Evolutionary conservation across 2,329 filamentous ascomycete genomes (phyloP).

Genomic region (Ambrosiella cleistominuta): DNA sequence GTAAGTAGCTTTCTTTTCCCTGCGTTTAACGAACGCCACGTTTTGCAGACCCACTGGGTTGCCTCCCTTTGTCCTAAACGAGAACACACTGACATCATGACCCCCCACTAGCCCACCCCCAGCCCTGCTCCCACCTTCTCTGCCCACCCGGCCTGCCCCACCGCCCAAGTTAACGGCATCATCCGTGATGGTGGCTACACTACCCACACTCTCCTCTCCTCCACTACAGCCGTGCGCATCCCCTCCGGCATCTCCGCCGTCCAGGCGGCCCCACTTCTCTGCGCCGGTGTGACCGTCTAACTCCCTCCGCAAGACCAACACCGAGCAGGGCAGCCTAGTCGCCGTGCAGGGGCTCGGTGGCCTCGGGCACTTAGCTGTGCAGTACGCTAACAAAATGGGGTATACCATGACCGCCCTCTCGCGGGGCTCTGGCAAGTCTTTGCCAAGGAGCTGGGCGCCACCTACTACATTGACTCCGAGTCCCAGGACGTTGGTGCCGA

Average conservation of each 20-base stretch:
- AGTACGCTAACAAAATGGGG: conserved; percentile 61
- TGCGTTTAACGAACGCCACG: conserved; percentile 26
- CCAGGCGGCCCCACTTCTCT: conserved; percentile 41
- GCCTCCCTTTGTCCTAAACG: background rate
- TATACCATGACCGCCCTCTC: conserved; percentile 54
- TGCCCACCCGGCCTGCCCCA: conserved; percentile 49
- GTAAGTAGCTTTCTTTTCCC: conserved; percentile 19
- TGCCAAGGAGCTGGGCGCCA: conserved; percentile 30
- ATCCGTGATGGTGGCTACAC: conserved; percentile 49
- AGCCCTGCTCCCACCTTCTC: conserved; percentile 31
- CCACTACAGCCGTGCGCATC: conserved; percentile 41
- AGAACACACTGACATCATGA: background rate
- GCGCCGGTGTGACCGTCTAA: conserved; percentile 48
- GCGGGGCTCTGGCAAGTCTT: conserved; percentile 51
- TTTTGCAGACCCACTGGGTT: conserved; percentile 19
- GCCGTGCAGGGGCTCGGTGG: conserved; percentile 56
- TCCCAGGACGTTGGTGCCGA: conserved; percentile 30
- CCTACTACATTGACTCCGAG: conserved; percentile 33
- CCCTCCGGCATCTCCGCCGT: conserved; percentile 32
- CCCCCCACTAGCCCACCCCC: background rate
- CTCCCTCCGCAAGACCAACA: conserved; percentile 34
- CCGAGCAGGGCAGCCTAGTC: conserved; percentile 32
- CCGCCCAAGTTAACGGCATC: conserved; percentile 46
- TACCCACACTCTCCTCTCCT: conserved; percentile 42
- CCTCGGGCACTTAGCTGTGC: conserved; percentile 59